Base-by-base conservation (phyloP, 2,329 filamentous ascomycete species). In the Trichoderma citrinoviride region DNA sequence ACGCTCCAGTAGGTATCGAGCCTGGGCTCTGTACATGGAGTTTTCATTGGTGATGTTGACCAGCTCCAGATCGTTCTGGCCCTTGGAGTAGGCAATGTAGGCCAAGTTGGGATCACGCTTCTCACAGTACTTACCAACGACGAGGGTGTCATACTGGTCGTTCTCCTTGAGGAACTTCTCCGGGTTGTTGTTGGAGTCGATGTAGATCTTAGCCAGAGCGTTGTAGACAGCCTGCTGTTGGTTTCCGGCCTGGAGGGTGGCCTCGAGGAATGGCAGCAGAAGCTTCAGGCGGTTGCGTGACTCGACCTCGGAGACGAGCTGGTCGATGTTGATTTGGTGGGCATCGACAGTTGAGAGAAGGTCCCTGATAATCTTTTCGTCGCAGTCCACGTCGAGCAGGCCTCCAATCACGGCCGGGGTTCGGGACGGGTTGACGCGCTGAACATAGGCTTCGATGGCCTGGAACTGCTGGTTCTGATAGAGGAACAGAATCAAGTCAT, bases 391-490 rank as follows among this genome's bases (percentile, higher is more conserved):
- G 73, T 99, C 95, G 55, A 99, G 84, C 37, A 99, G 82, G 41
- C 93, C 95, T 71, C 95, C 95, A 70, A 99, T 87, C 67, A 99
- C 95, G 65, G 93, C 91, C 5, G 95, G 95, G 6, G 96, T 95
- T 71, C 95, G 85, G 17, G 90, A 84, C 6, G 95, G 93, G 80
- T 99, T 99, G 71, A 99, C 93, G 50, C 92, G 90, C 82, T 99
- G 95, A 29, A 99, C 95, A 72, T 99, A 99, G 10, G 96, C 89
- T 80, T 99, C 95, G 69, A 99, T 99, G 1, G 95, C 97, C 81
- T 96, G 93, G 85, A 97, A 99, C 75, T 98, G 94, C 79, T 99
- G 94, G 80, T 96, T 96, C 83, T 98, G 95, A 83, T 99, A 99
- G 8, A 99, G 87, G 79, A 95, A 97, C 23, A 99, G 85, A 50